Percentiles rank a stretch among this genome's conserved stretches.
phyloP scores from a whole-genome alignment of 2,329 filamentous ascomycete genomes.

The Hymenoscyphus fraxineus region DNA sequence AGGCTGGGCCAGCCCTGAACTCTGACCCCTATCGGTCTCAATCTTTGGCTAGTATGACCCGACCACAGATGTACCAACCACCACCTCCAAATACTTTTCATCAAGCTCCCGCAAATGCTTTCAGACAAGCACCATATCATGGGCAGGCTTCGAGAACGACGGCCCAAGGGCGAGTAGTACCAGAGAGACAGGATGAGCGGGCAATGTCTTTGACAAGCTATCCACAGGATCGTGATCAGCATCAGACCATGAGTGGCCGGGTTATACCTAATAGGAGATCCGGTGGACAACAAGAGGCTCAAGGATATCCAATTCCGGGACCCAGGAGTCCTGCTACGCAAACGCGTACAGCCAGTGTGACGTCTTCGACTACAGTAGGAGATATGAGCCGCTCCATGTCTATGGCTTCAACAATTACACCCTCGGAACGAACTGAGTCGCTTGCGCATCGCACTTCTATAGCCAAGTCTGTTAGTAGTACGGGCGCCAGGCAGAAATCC shows the following conservation, averaged over 20 bases:
- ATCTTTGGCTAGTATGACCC: conserved; percentile 74
- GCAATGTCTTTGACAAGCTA: conserved; percentile 95
- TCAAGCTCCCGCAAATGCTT: conserved; percentile 67
- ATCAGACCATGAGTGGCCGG: conserved; percentile 91
- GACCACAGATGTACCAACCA: conserved; percentile 68
- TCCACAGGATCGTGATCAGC: conserved; percentile 68
- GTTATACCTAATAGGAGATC: conserved; percentile 74
- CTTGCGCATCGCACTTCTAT: conserved; percentile 54
- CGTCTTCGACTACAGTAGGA: conserved; percentile 37
- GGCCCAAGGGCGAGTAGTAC: conserved; percentile 85
- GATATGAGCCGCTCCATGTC: conserved; percentile 72
- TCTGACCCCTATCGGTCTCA: conserved; percentile 88
- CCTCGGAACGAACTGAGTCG: conserved; percentile 52
- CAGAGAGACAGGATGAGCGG: conserved; percentile 85
- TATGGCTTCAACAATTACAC: conserved; percentile 79
- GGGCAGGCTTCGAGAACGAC: conserved; percentile 70
- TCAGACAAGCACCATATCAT: conserved; percentile 74
- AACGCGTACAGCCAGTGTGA: conserved; percentile 58
- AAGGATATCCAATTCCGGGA: conserved; percentile 26
- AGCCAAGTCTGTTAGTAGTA: conserved; percentile 38
- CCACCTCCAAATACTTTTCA: conserved; percentile 59
- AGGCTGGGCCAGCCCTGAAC: conserved; percentile 64
- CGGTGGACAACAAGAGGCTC: conserved; percentile 31
- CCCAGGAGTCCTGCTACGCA: conserved; percentile 43
- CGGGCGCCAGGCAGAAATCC: conserved; percentile 44